Evolutionary conservation across 1,284 basidiomycete species (phyloP).

Genomic region (Pseudozyma hubeiensis): DNA sequence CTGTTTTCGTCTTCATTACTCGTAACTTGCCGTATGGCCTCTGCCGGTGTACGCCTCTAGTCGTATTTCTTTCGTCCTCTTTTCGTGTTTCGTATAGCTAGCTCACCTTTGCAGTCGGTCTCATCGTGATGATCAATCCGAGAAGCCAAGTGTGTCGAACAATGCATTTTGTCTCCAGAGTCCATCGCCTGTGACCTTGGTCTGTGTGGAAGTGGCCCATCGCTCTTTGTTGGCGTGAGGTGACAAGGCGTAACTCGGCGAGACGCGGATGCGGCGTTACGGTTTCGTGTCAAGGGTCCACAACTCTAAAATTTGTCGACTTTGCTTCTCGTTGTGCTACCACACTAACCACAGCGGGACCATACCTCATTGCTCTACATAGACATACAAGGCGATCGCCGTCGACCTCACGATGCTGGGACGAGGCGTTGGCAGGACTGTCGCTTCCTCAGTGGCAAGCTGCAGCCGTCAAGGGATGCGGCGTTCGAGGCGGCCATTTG

Average conservation of each 20-base stretch:
- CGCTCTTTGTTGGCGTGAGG: too few species aligned
- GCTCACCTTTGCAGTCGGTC: slow-evolving; percentile 9
- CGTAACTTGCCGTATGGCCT: neutral
- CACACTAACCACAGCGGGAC: neutral
- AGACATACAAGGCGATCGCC: neutral
- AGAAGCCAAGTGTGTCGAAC: slow-evolving; percentile 15
- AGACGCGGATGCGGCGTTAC: slow-evolving; percentile 2
- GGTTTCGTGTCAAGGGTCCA: slow-evolving; percentile 12
- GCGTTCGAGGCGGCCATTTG: slow-evolving; percentile 11
- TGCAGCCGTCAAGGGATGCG: neutral
- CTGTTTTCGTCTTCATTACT: slow-evolving; percentile 7
- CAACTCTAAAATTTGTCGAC: neutral
- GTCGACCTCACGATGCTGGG: neutral
- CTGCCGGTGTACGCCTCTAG: neutral
- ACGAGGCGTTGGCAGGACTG: neutral
- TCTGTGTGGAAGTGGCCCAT: neutral
- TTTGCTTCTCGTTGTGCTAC: neutral
- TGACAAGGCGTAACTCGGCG: too few species aligned
- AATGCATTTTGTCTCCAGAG: slow-evolving; percentile 15
- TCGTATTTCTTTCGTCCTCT: neutral
- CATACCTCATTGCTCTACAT: neutral
- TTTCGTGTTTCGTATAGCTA: slow-evolving; percentile 7
- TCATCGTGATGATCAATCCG: neutral
- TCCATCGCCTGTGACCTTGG: too few species aligned
- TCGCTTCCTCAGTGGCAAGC: neutral